phyloP scores from a whole-genome alignment of 129 eudicot genomes.

The Helianthus tuberosus region DNA sequence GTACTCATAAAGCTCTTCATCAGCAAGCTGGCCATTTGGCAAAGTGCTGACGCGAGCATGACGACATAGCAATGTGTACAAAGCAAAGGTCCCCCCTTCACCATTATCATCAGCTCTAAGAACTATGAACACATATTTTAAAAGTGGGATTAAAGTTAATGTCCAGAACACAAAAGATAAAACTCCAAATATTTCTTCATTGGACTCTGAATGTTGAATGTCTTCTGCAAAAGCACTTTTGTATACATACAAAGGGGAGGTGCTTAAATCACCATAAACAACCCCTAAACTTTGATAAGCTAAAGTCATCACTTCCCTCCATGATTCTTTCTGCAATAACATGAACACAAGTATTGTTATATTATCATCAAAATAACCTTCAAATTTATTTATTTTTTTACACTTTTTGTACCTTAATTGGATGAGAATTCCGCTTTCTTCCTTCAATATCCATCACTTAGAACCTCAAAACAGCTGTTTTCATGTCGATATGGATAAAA shows the following conservation, averaged over 20 bases:
- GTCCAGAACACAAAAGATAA: constrained; percentile 87
- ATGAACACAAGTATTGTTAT: neutral
- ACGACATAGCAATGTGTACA: constrained; percentile 76
- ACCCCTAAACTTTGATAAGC: constrained; percentile 92
- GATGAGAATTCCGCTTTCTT: constrained; percentile 40
- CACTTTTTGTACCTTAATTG: constrained; percentile 55
- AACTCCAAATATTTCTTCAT: constrained; percentile 84
- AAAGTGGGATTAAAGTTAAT: constrained; percentile 72
- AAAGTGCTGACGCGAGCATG: constrained; percentile 78
- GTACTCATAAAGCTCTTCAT: constrained; percentile 74
- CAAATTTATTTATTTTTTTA: neutral
- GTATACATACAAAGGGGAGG: constrained; percentile 85
- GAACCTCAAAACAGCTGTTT: constrained; percentile 34
- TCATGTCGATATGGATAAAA: neutral
- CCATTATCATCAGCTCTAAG: constrained; percentile 92
- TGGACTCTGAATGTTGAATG: constrained; percentile 79
- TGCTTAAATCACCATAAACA: constrained; percentile 87
- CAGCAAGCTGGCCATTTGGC: constrained; percentile 88
- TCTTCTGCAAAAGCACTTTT: constrained; percentile 85
- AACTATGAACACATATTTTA: constrained; percentile 80
- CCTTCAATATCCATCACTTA: constrained; percentile 69
- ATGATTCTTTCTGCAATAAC: constrained; percentile 68
- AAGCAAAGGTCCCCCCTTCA: constrained; percentile 91
- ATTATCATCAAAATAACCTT: neutral
- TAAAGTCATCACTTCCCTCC: constrained; percentile 71